Evolutionary conservation across 2,329 filamentous ascomycete genomes (phyloP).

Genomic region (Penicillium sp.): DNA sequence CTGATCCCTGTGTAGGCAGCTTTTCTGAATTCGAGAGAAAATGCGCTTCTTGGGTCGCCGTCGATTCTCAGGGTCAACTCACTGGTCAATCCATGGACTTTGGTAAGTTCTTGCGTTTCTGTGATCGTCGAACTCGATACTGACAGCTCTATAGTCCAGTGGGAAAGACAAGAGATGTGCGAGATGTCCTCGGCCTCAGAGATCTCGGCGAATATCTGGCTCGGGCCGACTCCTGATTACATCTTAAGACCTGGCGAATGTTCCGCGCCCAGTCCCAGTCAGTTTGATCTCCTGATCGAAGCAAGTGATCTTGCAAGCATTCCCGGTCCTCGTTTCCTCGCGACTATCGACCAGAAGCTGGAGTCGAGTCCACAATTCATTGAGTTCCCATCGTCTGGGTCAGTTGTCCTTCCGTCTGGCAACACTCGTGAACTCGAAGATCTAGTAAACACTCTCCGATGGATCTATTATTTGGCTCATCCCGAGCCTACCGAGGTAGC

Average conservation of each 20-base stretch:
- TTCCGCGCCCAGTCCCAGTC: conserved; percentile 51
- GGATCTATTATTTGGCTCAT: conserved; percentile 83
- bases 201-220: conserved; percentile 84
- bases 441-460: conserved; percentile 81
- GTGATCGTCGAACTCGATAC: neutral
- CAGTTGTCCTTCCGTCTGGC: conserved; percentile 80
- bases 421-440: conserved; percentile 79
- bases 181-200: conserved; percentile 86
- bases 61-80: conserved; percentile 68
- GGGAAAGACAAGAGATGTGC: conserved; percentile 90
- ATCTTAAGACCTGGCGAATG: conserved; percentile 45
- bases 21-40: conserved; percentile 72
- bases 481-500: conserved; percentile 47
- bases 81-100: conserved; percentile 85
- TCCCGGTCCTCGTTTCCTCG: conserved; percentile 66
- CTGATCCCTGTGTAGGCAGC: conserved; percentile 51
- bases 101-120: conserved; percentile 48
- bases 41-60: conserved; percentile 69
- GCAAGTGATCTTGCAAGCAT: conserved; percentile 81
- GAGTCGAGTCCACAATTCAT: conserved; percentile 57
- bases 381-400: conserved; percentile 93
- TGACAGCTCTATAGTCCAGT: conserved; percentile 55
- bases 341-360: conserved; percentile 60
- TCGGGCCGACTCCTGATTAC: conserved; percentile 80
- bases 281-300: conserved; percentile 82